A percentile compares a stretch with the other conserved stretches of the same genome.
Conservation (phyloP, 2,329 filamentous ascomycete genomes). For the Talaromyces piceae region DNA sequence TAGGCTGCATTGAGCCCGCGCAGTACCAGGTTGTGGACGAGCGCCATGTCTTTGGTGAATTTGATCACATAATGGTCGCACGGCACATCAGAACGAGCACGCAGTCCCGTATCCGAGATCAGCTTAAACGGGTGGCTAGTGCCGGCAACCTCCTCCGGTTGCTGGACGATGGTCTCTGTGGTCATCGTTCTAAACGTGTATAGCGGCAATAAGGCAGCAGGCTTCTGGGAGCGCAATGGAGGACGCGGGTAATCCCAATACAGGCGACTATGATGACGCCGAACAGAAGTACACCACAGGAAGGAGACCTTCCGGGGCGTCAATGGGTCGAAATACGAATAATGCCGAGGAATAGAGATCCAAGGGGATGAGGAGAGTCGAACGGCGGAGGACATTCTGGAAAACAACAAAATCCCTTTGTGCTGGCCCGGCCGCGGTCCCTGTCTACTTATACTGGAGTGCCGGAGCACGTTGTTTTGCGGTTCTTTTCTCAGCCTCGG, state of each 20-base stretch:
- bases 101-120: neutral
- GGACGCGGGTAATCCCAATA: neutral
- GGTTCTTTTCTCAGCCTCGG: neutral
- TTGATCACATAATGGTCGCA: neutral
- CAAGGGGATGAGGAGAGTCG: neutral
- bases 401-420: neutral
- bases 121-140: neutral
- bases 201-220: neutral
- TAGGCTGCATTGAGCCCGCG: slow-evolving; percentile 17
- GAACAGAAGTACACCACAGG: neutral
- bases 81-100: neutral
- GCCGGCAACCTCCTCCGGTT: neutral
- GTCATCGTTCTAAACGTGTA: neutral
- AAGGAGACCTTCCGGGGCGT: neutral
- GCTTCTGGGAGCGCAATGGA: neutral
- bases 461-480: too few species aligned
- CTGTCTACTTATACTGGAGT: neutral
- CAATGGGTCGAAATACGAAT: too few species aligned
- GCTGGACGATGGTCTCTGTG: neutral
- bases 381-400: neutral
- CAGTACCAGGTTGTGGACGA: slow-evolving; percentile 18
- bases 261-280: neutral
- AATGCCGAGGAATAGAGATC: neutral
- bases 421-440: neutral
- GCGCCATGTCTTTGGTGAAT: slow-evolving; percentile 14